phyloP scores from a whole-genome alignment of 257 asterid genomes.

The Perilla frutescens region DNA sequence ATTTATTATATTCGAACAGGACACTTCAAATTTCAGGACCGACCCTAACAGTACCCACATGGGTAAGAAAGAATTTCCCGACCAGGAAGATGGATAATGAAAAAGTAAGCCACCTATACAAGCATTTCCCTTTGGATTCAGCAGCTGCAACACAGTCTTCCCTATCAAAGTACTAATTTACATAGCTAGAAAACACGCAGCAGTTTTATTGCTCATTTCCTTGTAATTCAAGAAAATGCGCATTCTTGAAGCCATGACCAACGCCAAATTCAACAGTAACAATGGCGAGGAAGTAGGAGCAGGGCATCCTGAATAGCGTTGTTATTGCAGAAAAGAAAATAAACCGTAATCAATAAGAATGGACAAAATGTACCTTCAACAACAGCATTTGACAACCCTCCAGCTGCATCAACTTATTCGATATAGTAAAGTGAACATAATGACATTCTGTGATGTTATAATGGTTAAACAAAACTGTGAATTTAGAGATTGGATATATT shows the following conservation, averaged over 20 bases:
- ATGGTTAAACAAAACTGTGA: neutral
- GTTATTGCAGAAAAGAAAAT: neutral
- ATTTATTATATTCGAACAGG: no score
- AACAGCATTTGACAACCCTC: no score
- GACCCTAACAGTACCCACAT: no score
- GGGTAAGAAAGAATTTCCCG: no score
- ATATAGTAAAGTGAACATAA: no score
- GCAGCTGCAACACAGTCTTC: neutral
- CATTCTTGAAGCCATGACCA: neutral
- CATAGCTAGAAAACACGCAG: neutral
- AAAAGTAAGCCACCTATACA: no score
- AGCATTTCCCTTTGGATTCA: neutral
- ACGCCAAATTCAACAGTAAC: neutral
- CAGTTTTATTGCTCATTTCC: no score
- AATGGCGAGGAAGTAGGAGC: neutral
- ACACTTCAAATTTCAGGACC: no score
- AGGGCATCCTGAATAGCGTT: neutral
- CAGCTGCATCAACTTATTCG: no score
- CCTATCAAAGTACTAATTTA: neutral
- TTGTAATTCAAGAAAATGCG: neutral
- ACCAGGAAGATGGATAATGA: no score
- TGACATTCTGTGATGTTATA: no score
- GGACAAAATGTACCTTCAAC: neutral
- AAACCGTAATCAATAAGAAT: neutral
- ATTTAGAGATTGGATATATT: constrained; percentile 1